Conservation (phyloP, 2,329 filamentous ascomycete genomes). For the Scytalidium lignicola region DNA sequence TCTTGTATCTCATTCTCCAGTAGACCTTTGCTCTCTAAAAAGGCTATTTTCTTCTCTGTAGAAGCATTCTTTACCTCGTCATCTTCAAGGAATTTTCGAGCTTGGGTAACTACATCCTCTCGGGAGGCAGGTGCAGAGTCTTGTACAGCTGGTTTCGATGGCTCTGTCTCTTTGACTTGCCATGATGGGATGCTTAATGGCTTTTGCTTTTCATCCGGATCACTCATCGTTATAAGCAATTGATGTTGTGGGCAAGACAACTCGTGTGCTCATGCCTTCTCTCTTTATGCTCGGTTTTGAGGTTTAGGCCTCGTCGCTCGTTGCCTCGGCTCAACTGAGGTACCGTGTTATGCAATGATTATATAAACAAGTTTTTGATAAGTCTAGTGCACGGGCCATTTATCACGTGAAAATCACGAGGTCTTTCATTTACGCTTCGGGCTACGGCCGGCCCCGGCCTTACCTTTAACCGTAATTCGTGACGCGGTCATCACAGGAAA, state of each 20-base stretch:
- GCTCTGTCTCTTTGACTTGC: constrained; percentile 15
- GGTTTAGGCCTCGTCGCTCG: too few relatives aligned
- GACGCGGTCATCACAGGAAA: too few relatives aligned
- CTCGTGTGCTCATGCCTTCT: background rate
- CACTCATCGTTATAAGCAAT: constrained; percentile 17
- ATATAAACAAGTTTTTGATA: background rate
- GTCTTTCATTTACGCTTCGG: too few relatives aligned
- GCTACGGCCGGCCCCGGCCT: too few relatives aligned
- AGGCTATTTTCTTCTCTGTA: constrained; percentile 67
- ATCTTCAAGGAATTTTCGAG: constrained; percentile 70
- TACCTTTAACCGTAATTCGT: too few relatives aligned
- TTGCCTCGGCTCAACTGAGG: background rate
- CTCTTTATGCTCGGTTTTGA: background rate
- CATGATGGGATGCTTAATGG: constrained; percentile 18
- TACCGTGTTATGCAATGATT: background rate
- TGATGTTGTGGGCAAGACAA: background rate
- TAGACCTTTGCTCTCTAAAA: constrained; percentile 74
- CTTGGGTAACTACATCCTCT: constrained; percentile 53
- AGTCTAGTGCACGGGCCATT: too few relatives aligned
- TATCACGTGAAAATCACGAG: too few relatives aligned
- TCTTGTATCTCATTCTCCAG: constrained; percentile 60
- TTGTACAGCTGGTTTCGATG: background rate
- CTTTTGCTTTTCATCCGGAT: constrained; percentile 18
- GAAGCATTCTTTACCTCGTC: constrained; percentile 65
- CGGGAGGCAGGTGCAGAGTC: constrained; percentile 11